phyloP scores from a whole-genome alignment of 2,329 filamentous ascomycete species.

The Sporothrix curviconia region DNA sequence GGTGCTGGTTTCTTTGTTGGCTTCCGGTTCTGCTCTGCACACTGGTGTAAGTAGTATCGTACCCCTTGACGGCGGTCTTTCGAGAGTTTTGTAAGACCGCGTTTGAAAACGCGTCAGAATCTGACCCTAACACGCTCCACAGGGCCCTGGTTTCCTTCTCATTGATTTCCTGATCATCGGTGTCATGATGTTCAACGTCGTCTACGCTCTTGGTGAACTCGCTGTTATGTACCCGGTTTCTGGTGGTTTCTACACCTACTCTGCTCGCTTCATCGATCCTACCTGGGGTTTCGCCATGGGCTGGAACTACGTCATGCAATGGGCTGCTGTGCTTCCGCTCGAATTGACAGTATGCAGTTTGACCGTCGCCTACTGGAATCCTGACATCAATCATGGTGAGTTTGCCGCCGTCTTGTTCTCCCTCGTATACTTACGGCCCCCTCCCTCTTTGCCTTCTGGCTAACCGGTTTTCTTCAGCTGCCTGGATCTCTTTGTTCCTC shows the following conservation, averaged over 20 bases:
- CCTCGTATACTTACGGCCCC: too few relatives aligned
- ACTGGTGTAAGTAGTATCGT: constrained; percentile 36
- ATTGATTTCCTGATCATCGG: constrained; percentile 50
- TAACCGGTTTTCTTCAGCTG: constrained; percentile 24
- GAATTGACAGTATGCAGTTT: constrained; percentile 44
- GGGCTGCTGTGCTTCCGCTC: constrained; percentile 41
- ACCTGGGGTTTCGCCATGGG: constrained; percentile 48
- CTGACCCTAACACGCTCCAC: not conserved
- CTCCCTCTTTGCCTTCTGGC: not conserved
- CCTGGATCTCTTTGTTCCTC: constrained; percentile 53
- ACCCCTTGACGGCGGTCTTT: not conserved
- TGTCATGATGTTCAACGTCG: constrained; percentile 54
- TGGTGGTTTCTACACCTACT: constrained; percentile 53
- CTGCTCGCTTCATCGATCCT: constrained; percentile 51
- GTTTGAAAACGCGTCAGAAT: not conserved
- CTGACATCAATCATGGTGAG: constrained; percentile 33
- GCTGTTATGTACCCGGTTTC: constrained; percentile 51
- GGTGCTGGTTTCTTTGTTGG: constrained; percentile 58
- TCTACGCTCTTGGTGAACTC: constrained; percentile 55
- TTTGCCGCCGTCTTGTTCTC: too few relatives aligned
- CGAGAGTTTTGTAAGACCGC: not conserved
- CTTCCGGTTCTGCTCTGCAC: constrained; percentile 43
- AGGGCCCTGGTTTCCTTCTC: constrained; percentile 38
- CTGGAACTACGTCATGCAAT: constrained; percentile 45
- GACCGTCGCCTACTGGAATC: constrained; percentile 44